Base-by-base conservation (phyloP, 495 filamentous ascomycete genomes). In the Penicillium angulare region DNA sequence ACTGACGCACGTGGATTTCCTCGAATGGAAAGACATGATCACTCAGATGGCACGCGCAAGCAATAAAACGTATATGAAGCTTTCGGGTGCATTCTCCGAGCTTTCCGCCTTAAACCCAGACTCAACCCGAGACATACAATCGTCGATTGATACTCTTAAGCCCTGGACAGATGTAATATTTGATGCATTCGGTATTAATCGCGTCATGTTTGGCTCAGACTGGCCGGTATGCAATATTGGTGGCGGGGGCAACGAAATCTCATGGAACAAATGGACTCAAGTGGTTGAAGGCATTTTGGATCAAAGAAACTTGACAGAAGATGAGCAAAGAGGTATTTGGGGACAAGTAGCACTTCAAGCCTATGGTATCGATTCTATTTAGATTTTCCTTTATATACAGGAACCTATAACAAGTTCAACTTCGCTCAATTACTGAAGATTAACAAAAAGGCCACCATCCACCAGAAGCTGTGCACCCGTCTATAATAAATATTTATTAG, bases 141-240 rank as follows among this genome's bases (percentile, higher is more conserved):
- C 52, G 12, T 52, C 84, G 7, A 60, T 76, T 3, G 59, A 71
- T 12, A 46, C 53, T 18, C 50, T 86, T 3, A 67, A 67, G 42
- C 84, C 83, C 1, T 93, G 88, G 85, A 73, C 90, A 1, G 77
- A 80, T 38, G 78, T 81, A 5, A 65, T 89, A 0, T 72, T 92
- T 31, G 79, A 82, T 16, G 73, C 77, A 2, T 95, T 95, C 64
- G 81, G 84, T 6, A 67, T 85, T 1, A 63, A 72, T n/a, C 72
- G 88, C 40, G 77, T 91, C 47, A 90, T 96, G 84, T 96, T 90
- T 65, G 91, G 85, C 4, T 89, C 85, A 41, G 89, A 95, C 63
- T 96, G 90, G 91, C 91, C 89, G 2, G 86, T 95, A 3, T 92
- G 90, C 69, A 88, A 86, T 53, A 59, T 88, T 16, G 78, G 79